Conservation (phyloP, 352 stramenopile species). For the Globisporangium paddicum region DNA sequence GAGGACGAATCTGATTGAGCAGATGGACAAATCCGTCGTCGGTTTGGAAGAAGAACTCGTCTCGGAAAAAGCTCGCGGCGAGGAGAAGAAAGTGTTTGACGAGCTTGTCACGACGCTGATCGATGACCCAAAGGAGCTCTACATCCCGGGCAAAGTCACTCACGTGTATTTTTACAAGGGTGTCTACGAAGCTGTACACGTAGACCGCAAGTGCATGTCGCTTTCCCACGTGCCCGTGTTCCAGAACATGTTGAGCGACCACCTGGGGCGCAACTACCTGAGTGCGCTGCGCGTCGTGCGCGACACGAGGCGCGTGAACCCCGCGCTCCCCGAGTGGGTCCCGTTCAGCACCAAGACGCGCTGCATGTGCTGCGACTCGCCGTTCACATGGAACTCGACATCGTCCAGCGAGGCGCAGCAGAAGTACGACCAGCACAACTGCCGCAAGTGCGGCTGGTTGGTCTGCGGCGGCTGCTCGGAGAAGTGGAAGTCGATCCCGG, state of each 20-base stretch:
- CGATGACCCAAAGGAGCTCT: constrained; percentile 73
- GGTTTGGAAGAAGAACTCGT: constrained; percentile 24
- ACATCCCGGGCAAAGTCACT: constrained; percentile 67
- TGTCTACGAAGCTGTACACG: constrained; percentile 77
- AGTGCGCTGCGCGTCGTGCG: constrained; percentile 75
- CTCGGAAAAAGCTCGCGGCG: constrained; percentile 22
- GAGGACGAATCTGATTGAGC: constrained; percentile 69
- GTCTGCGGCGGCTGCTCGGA: constrained; percentile 84
- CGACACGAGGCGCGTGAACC: constrained; percentile 54
- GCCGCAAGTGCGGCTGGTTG: constrained; percentile 70
- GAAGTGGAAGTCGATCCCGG: constrained; percentile 79
- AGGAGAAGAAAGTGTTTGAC: constrained; percentile 52
- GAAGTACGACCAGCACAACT: constrained; percentile 90
- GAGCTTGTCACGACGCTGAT: constrained; percentile 48
- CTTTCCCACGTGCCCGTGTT: constrained; percentile 76
- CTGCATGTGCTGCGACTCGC: constrained; percentile 86
- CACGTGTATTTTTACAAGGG: constrained; percentile 80
- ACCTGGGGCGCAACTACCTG: constrained; percentile 78
- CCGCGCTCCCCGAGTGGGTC: constrained; percentile 59
- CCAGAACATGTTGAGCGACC: constrained; percentile 86
- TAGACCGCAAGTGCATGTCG: constrained; percentile 67
- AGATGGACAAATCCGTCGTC: constrained; percentile 51
- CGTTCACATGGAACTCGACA: constrained; percentile 89
- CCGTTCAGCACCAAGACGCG: constrained; percentile 79
- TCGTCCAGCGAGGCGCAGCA: constrained; percentile 86